Evolutionary conservation across 805 yeast species (phyloP).

Genomic region (Candida boidinii): DNA sequence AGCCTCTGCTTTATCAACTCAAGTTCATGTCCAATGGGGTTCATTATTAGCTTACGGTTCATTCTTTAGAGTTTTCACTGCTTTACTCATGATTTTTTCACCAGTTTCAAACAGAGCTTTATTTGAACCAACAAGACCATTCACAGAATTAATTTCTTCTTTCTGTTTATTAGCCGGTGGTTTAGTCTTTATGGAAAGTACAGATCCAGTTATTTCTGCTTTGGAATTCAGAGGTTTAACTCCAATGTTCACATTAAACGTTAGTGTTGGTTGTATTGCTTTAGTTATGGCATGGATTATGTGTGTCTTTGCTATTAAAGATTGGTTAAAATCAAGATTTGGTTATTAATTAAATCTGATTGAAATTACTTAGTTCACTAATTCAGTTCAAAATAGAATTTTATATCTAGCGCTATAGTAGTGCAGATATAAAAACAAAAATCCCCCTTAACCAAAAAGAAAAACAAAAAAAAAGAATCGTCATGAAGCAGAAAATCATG

Average conservation of each 20-base stretch:
- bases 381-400: too few relatives aligned
- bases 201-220: slow-evolving; percentile 77
- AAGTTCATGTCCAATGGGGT: slow-evolving; percentile 92
- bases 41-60: slow-evolving; percentile 75
- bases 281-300: slow-evolving; percentile 86
- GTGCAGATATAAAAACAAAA: not conserved
- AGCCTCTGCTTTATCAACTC: slow-evolving; percentile 68
- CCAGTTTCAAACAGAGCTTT: slow-evolving; percentile 23
- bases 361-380: not conserved
- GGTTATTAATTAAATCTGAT: too few relatives aligned
- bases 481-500: too few relatives aligned
- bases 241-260: slow-evolving; percentile 84
- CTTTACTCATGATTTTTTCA: slow-evolving; percentile 40
- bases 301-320: slow-evolving; percentile 55
- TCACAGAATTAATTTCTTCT: slow-evolving; percentile 75
- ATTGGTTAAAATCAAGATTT: slow-evolving; percentile 32
- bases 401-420: too few relatives aligned
- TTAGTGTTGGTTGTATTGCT: slow-evolving; percentile 71
- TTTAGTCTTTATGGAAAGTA: slow-evolving; percentile 82
- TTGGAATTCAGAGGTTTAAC: slow-evolving; percentile 78
- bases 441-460: not conserved
- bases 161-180: slow-evolving; percentile 87
- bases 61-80: slow-evolving; percentile 61
- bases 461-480: not conserved
- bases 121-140: slow-evolving; percentile 56